Base-by-base conservation (phyloP, 1,284 basidiomycete species). In the Apiotrichum gamsii region DNA sequence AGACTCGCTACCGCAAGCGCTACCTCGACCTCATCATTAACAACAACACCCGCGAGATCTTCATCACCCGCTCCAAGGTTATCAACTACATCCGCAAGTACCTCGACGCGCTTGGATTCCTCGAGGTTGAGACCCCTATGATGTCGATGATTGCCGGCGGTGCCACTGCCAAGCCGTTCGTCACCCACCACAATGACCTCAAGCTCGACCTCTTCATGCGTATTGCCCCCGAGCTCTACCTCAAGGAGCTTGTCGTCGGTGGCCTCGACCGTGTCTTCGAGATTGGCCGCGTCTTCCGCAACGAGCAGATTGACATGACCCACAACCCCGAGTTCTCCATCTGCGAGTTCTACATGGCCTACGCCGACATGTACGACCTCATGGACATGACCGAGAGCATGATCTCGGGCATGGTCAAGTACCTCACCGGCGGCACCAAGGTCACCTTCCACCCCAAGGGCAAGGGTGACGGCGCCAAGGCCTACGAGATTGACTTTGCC, bases 301-400 rank as follows among this genome's bases (percentile, higher is more conserved):
- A 98, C 74, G 95, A 99, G 72, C 88, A 91, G 43, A 99, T 99
- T 70, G 95, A 99, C 75, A 78, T 97, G 63, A 99, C 94, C 21
- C 91, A 95, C 73, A 95, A 95, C 74, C 90, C 91, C 56, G 90
- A 94, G 70, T 94, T 95, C 77, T 90, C 90, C 18, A 95, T 97
- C 74, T 98, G 94, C 80, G 94, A 99, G 77, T 98, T 99, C 75
- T 98, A 98, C 73, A 98, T 99, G 94, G 94, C 94, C 23, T 98
- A 97, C 67, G 94, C 94, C 55, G 94, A 98, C 74, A 95, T 96
- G 90, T 88, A 93, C 77, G 95, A 98, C 69, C 58, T 98, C 52
- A 97, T 98, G 94, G 93, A 97, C 50, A 80, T 98, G 57, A 99
- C 94, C 30, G 95, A 99, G 75, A 76, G 76, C 39, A 79, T 99